Evolutionary conservation across 352 stramenopile species (phyloP), one percentile per base, ranked within the genome.

Genomic region (Lagenidium giganteum): DNA sequence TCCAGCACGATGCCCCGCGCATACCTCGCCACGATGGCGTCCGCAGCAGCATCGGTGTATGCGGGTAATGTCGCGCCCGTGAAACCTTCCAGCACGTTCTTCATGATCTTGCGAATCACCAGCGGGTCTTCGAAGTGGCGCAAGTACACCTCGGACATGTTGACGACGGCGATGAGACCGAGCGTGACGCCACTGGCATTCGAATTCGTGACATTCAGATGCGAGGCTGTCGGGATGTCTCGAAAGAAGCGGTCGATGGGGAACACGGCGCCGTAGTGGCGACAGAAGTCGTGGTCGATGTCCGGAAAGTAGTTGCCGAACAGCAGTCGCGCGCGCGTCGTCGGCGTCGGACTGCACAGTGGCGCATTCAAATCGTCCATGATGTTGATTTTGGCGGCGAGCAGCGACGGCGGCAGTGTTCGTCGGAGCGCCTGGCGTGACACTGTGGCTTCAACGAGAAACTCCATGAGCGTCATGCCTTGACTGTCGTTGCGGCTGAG

Each of bases 271-370:
- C 54, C 26, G n/a, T 64, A 73, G n/a, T 73, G 58, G 6, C 47
- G 44, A 14, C 63, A 73, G 25, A 73, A 73, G 9, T 69, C 63
- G 34, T 73, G 63, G 12, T 20, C 47, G 24, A 73, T 67, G 13
- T 12, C 20, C 11, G 59, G 64, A 22, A 74, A 74, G 47, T 57
- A 70, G 28, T 62, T 61, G 5, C 64, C 64, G 35, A 74, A 74
- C 9, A 70, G 35, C 16, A 66, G 39, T 23, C 67, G 64, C 5
- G 64, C 32, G 7, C 43, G n/a, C 1, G 59, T 61, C n/a, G 47
- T 18, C 46, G 45, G 62, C 6, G 46, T 41, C 1, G 46, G 40
- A n/a, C 63, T 55, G 39, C 60, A 74, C 17, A 74, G 14, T 12
- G 64, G 64, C 13, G 64, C 59, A 8, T 62, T 43, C 2, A 59